Conservation (phyloP, 305 asterid genomes). For the Ilex paraguariensis region DNA sequence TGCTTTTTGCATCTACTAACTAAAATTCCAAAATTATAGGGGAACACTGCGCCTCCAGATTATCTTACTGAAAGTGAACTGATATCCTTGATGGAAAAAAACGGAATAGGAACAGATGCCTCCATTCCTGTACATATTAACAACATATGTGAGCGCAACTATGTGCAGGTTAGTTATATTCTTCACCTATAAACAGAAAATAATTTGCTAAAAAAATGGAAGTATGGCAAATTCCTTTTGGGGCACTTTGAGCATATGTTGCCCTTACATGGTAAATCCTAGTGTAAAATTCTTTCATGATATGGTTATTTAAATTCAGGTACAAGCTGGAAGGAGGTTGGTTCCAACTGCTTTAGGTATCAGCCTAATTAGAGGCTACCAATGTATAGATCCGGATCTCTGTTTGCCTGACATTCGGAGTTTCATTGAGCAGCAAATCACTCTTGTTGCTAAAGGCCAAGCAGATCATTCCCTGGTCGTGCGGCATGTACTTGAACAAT, state of each 20-base stretch:
- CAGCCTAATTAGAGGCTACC: conserved; percentile 92
- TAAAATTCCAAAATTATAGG: conserved; percentile 32
- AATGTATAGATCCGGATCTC: conserved; percentile 84
- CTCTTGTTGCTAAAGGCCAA: conserved; percentile 89
- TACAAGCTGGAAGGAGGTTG: conserved; percentile 79
- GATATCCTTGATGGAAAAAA: conserved; percentile 84
- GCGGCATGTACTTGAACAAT: conserved; percentile 78
- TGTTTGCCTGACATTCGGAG: conserved; percentile 89
- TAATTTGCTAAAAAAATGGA: too few relatives aligned
- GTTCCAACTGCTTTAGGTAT: conserved; percentile 84
- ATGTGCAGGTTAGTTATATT: conserved; percentile 66
- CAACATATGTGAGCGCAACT: conserved; percentile 87
- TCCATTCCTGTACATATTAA: conserved; percentile 87
- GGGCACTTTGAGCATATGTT: too few relatives aligned
- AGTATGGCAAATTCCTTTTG: too few relatives aligned
- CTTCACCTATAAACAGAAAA: background rate
- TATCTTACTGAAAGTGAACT: conserved; percentile 84
- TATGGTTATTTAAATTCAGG: conserved; percentile 37
- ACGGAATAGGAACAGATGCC: conserved; percentile 93
- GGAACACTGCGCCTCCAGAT: conserved; percentile 76
- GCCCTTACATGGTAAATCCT: too few relatives aligned
- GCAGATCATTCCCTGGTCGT: conserved; percentile 76
- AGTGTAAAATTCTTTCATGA: background rate
- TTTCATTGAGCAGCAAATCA: conserved; percentile 87
- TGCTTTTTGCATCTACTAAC: too few relatives aligned